These are phyloP conservation scores for Aschersonia sp. DNA, from an alignment of 2,329 filamentous ascomycete species.

Conservation along the genomic window DNA sequence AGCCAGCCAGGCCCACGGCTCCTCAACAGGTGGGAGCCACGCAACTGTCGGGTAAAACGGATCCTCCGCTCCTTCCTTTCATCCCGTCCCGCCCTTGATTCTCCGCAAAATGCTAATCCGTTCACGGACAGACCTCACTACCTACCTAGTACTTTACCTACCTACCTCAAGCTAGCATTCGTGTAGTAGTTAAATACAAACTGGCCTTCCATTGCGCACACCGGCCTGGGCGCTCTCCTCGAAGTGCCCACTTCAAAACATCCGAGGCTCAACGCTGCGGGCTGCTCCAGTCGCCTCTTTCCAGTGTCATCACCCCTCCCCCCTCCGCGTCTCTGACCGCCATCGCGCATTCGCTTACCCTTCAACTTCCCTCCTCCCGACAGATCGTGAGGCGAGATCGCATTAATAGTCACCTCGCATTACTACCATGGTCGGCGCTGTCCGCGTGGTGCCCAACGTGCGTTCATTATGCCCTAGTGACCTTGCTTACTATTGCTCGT, in stretches of 20 bases:
- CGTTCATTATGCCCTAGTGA: constrained; percentile 2
- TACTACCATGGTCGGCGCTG: constrained; percentile 12
- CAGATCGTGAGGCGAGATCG: not conserved
- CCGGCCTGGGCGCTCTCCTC: not conserved
- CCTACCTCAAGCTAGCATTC: too few species aligned
- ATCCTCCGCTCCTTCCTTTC: not conserved
- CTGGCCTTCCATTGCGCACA: too few species aligned
- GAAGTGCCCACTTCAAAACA: not conserved
- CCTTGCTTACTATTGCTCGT: not conserved
- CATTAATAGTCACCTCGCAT: not conserved
- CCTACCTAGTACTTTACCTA: too few species aligned
- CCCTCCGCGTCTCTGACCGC: not conserved
- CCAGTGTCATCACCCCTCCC: not conserved
- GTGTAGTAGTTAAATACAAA: too few species aligned
- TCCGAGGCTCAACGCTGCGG: not conserved
- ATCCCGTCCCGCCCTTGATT: not conserved
- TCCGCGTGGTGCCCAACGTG: constrained; percentile 20
- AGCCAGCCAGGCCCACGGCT: too few species aligned
- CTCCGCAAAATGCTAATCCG: not conserved
- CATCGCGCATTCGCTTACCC: not conserved
- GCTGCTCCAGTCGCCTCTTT: not conserved
- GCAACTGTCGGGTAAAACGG: not conserved
- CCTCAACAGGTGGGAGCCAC: too few species aligned
- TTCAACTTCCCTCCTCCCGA: not conserved
- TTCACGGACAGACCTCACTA: not conserved